Base-by-base conservation (phyloP, 306 rosid genomes). In the Glycyrrhiza uralensis region DNA sequence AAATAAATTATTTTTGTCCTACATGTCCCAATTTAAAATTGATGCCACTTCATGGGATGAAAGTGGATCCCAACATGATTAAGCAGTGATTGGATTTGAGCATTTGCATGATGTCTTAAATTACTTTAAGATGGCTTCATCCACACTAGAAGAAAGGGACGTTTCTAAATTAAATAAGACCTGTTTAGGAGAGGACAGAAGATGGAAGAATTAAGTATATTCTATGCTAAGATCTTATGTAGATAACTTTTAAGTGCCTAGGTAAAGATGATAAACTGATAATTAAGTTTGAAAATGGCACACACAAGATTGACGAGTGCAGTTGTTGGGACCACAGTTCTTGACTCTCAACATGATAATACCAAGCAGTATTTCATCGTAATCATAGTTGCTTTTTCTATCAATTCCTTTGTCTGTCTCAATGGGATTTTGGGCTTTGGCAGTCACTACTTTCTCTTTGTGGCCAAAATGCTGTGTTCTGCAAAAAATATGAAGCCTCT, bases 181-280 rank as follows among this genome's bases (percentile, higher is more conserved):
- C 18, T 59, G 55, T 66, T 13, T 51, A 22, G 66, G 14, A 26
- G 10, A 47, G 62, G 72, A 47, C 61, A 50, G 7, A 62, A 22
- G 66, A 39, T 41, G 7, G 61, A 71, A 18, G 61, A 22, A 28
- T 58, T 45, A 20, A 71, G 68, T 50, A 18, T 61, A 59, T 54
- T 68, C 28, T 60, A 51, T 51, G 46, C 66, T 33, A 39, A 44
- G 61, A 69, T 77, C n/a, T n/a, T 51, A 60, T 50, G 5, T 18
- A 65, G 58, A 15, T 51, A 68, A 73, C 66, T 68, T 66, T 52
- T 67, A 62, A 74, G 63, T 78, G 69, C 83, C 66, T 55, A 36
- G 22, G 33, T 47, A 58, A 64, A 66, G 50, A 50, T 46, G 32
- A 44, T 74, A 71, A 66, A 52, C 49, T 8, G 23, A 52, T 77